Evolutionary conservation across 2,329 filamentous ascomycete genomes (phyloP), one percentile per base, ranked within the genome.

Genomic region (Trichoderma hamatum): DNA sequence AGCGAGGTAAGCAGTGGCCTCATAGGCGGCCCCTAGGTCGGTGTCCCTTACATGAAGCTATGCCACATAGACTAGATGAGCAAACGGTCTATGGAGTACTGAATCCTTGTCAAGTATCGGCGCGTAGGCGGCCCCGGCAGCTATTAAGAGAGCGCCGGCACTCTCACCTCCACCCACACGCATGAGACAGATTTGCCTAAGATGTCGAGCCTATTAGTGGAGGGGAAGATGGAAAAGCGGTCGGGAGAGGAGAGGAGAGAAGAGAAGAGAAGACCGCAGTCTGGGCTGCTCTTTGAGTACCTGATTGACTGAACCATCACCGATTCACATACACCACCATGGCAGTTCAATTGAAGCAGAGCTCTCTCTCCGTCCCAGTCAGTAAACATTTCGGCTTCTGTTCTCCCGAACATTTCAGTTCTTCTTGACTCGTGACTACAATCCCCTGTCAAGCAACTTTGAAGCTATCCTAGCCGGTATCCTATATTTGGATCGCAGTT

Each of bases 101-200:
- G 19, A n/a, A 61, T 61, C 58, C 58, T 49, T 46, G 58, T 32
- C 58, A 46, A 61, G 39, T 24, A 28, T 49, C 39, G 34, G 59
- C 28, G 39, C 46, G 32, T 24, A 32, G 59, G 36, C 58, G 39
- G n/a, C 26, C 39, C 39, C 59, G 39, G 39, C 28, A 61, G 59
- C 46, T 49, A n/a, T 61, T 39, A 16, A 26, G 21, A 63, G 24
- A 28, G 49, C 61, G 26, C 26, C 61, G 34, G 49, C 24, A 24
- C 58, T 46, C 24, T 10, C 16, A 24, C 34, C 10, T 54, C 51
- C 46, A 54, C 36, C n/a, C 61, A 39, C 61, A 30, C 52, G 34
- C 16, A 64, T 51, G 28, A 54, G 32, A 49, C 32, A 43, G 49
- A 39, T 39, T 30, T 6, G 28, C 30, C 46, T 62, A 51, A 28